phyloP scores from a whole-genome alignment of 768 basidiomycete genomes.

The Kwoniella dendrophila region DNA sequence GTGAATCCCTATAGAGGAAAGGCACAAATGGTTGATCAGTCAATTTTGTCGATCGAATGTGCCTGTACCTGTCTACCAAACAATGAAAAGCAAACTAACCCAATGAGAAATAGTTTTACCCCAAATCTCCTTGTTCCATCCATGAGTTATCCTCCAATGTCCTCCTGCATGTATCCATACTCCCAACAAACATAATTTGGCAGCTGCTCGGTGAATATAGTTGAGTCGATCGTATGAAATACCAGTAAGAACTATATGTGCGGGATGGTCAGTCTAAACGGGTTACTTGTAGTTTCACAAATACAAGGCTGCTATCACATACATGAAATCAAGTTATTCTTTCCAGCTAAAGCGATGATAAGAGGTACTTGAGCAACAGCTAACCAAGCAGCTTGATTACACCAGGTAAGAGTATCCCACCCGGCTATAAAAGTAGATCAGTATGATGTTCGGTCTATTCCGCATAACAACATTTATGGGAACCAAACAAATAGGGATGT shows the following conservation, averaged over 20 bases:
- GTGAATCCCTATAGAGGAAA: conserved; percentile 39
- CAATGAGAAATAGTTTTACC: conserved; percentile 27
- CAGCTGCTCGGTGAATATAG: conserved; percentile 53
- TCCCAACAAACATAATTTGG: conserved; percentile 41
- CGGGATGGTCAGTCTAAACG: too few relatives aligned
- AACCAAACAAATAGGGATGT: neutral
- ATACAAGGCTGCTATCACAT: conserved; percentile 20
- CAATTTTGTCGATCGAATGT: neutral
- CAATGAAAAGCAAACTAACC: conserved; percentile 24
- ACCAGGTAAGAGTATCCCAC: conserved; percentile 28
- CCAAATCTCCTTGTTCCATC: conserved; percentile 27
- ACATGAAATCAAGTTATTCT: conserved; percentile 67
- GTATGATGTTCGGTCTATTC: neutral
- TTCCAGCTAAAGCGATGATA: conserved; percentile 64
- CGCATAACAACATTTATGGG: neutral
- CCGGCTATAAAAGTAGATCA: conserved; percentile 17
- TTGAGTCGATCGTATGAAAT: conserved; percentile 63
- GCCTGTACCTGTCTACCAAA: conserved; percentile 1
- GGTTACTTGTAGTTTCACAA: neutral
- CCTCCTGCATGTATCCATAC: conserved; percentile 47
- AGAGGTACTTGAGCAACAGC: conserved; percentile 61
- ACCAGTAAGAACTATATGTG: conserved; percentile 63
- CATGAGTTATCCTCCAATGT: conserved; percentile 31
- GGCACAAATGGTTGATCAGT: conserved; percentile 12
- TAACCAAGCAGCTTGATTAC: conserved; percentile 41